Conservation (phyloP, 352 stramenopile genomes). For the Phytopythium vexans region DNA sequence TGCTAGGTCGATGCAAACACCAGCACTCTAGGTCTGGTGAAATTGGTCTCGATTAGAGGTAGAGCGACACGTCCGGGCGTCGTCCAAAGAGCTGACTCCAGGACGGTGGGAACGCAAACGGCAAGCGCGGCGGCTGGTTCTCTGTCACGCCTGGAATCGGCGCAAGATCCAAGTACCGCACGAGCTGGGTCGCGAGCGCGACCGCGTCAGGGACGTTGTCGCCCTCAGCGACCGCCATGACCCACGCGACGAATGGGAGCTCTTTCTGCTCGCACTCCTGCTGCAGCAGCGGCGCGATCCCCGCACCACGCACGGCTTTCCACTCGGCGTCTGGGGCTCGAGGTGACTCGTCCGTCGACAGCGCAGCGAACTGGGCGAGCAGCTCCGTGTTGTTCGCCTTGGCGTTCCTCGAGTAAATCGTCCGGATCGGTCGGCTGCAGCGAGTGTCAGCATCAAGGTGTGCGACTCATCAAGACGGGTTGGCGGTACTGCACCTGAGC, state of each 20-base stretch:
- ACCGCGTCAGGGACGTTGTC: conserved; percentile 78
- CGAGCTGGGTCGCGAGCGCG: conserved; percentile 48
- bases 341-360: conserved; percentile 14
- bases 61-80: conserved; percentile 46
- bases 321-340: conserved; percentile 18
- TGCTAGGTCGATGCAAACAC: too few species aligned
- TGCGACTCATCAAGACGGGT: background rate
- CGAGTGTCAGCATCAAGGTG: background rate
- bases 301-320: conserved; percentile 48
- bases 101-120: conserved; percentile 49
- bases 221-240: conserved; percentile 74
- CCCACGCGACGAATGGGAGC: conserved; percentile 45
- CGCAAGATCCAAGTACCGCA: conserved; percentile 34
- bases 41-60: conserved; percentile 34
- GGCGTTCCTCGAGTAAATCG: conserved; percentile 36
- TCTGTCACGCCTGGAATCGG: conserved; percentile 4
- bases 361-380: conserved; percentile 32
- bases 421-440: conserved; percentile 52
- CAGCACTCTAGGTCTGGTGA: background rate
- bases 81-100: conserved; percentile 70
- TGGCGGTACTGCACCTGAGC: conserved; percentile 32
- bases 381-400: conserved; percentile 29
- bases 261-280: conserved; percentile 26
- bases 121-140: conserved; percentile 13
- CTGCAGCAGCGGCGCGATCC: conserved; percentile 54